Evolutionary conservation across 345 rosid genomes (phyloP).

Genomic region (rapeseed (Brassica napus)): DNA sequence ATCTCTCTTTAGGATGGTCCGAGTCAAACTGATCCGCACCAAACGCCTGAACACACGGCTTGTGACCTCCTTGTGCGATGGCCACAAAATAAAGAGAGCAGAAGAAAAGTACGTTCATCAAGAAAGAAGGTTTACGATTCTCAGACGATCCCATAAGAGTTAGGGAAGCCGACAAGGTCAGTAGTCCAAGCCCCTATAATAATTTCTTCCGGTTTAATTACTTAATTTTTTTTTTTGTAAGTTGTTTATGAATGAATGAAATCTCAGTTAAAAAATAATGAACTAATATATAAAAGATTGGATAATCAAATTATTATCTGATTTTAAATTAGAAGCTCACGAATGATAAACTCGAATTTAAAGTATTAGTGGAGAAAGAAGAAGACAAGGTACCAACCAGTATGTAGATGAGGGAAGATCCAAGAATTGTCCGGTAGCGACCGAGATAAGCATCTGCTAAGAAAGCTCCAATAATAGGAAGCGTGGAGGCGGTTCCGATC

Average conservation of each 20-base stretch:
- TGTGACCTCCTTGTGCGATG: constrained; percentile 14
- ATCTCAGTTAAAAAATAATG: not conserved
- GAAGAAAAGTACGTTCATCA: constrained; percentile 8
- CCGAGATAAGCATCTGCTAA: constrained; percentile 14
- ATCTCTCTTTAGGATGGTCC: not conserved
- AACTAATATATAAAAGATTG: too few species aligned
- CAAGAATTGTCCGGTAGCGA: constrained; percentile 22
- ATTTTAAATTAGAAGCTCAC: not conserved
- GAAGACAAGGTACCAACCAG: not conserved
- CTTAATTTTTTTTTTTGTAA: not conserved
- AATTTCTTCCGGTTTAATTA: not conserved
- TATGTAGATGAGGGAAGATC: constrained; percentile 9
- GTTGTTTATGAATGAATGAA: not conserved
- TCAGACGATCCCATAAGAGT: constrained; percentile 5
- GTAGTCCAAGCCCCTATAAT: not conserved
- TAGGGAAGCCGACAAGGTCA: constrained; percentile 7
- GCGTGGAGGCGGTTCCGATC: constrained; percentile 1
- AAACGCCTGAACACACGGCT: constrained; percentile 19
- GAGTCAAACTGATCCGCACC: constrained; percentile 22
- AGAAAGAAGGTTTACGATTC: constrained; percentile 3
- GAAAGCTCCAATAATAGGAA: constrained; percentile 17
- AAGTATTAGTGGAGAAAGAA: not conserved
- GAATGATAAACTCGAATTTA: too few species aligned
- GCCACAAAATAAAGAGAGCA: constrained; percentile 13
- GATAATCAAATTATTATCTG: not conserved